phyloP scores from a whole-genome alignment of 2,329 filamentous ascomycete species.

The Hysterium pulicare region DNA sequence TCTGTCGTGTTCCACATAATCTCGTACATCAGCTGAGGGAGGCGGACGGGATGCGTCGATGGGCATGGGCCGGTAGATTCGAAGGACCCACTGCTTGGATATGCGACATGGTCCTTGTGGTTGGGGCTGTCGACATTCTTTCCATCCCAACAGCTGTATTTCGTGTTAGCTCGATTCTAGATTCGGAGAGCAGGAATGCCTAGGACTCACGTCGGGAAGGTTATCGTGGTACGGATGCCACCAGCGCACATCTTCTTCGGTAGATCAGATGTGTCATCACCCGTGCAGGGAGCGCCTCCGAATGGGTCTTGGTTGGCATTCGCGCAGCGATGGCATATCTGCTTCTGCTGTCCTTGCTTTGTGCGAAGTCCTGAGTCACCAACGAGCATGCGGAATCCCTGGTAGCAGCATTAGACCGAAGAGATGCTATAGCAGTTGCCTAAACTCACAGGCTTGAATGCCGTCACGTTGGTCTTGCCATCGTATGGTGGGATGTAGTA shows the following conservation, averaged over 20 bases:
- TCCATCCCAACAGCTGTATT: slow-evolving; percentile 44
- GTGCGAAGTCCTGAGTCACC: slow-evolving; percentile 19
- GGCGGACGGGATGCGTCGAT: slow-evolving; percentile 41
- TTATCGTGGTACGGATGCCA: slow-evolving; percentile 47
- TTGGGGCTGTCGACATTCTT: slow-evolving; percentile 49
- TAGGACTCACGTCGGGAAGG: slow-evolving; percentile 42
- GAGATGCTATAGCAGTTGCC: not conserved
- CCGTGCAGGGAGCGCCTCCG: slow-evolving; percentile 38
- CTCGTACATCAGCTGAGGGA: slow-evolving; percentile 47
- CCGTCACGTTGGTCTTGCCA: slow-evolving; percentile 34
- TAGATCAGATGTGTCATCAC: slow-evolving; percentile 22
- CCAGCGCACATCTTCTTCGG: slow-evolving; percentile 30
- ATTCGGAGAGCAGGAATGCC: not conserved
- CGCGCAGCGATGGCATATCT: slow-evolving; percentile 45
- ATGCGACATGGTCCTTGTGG: slow-evolving; percentile 53
- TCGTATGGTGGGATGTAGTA: slow-evolving; percentile 31
- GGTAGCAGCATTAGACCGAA: not conserved
- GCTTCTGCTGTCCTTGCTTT: slow-evolving; percentile 19
- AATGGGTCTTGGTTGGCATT: slow-evolving; percentile 41
- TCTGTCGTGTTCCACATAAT: slow-evolving; percentile 44
- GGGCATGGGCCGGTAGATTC: slow-evolving; percentile 33
- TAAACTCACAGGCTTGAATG: slow-evolving; percentile 19
- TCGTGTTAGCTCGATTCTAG: not conserved
- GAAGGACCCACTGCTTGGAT: slow-evolving; percentile 20
- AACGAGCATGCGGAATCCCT: slow-evolving; percentile 27